phyloP scores from a whole-genome alignment of 257 asterid species.

The Paraleonurus japonicus region DNA sequence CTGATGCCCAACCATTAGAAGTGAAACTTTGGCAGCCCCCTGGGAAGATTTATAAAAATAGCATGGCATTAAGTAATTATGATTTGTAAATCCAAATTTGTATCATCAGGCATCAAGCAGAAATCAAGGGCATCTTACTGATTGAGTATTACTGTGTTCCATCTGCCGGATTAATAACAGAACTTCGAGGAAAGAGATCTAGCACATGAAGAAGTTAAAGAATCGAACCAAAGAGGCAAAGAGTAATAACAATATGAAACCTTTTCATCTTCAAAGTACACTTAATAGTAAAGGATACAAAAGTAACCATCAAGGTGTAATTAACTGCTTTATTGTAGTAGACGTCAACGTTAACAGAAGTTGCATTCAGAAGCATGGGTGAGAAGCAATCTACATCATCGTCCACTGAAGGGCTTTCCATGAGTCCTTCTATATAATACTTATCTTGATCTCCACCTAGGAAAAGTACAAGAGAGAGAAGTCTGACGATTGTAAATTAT shows the following conservation, averaged over 20 bases:
- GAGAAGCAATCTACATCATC: constrained; percentile 95
- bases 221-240: constrained; percentile 40
- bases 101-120: background rate
- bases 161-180: constrained; percentile 89
- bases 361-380: constrained; percentile 85
- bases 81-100: background rate
- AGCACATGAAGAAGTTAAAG: constrained; percentile 46
- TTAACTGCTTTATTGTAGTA: constrained; percentile 95
- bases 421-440: constrained; percentile 85
- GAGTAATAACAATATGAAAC: constrained; percentile 19
- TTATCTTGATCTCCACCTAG: constrained; percentile 80
- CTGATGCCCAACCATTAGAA: constrained; percentile 92
- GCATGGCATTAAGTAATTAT: background rate
- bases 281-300: constrained; percentile 78
- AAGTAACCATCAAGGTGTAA: constrained; percentile 97
- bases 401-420: constrained; percentile 98
- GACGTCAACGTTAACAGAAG: constrained; percentile 82
- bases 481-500: constrained; percentile 7
- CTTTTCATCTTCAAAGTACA: constrained; percentile 6
- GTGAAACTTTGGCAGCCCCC: constrained; percentile 99
- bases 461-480: constrained; percentile 26
- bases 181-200: constrained; percentile 95
- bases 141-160: constrained; percentile 97
- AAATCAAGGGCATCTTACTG: constrained; percentile 49
- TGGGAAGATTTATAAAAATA: constrained; percentile 25